Evolutionary conservation across 345 rosid genomes (phyloP).

Genomic region (Hibiscus mutabilis): DNA sequence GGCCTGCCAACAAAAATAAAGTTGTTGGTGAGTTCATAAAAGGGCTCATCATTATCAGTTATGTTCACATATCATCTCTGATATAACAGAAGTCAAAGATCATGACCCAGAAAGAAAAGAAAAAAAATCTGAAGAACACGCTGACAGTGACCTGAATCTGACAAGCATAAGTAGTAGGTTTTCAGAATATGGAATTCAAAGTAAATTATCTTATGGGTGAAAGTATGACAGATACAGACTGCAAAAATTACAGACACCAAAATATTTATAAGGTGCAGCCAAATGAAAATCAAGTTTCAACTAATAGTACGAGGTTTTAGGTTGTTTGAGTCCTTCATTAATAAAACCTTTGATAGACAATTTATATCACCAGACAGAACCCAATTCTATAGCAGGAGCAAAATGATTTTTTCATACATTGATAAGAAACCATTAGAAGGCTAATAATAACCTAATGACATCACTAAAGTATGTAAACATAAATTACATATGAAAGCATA

Average conservation of each 20-base stretch:
- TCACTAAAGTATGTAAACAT: neutral
- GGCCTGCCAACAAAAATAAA: conserved; percentile 42
- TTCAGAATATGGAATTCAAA: neutral
- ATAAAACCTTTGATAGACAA: neutral
- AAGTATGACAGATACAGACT: neutral
- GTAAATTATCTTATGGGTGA: neutral
- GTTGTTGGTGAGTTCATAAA: conserved; percentile 1
- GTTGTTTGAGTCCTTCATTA: neutral
- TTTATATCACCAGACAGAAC: neutral
- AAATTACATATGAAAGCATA: neutral
- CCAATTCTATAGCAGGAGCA: neutral
- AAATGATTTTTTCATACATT: neutral
- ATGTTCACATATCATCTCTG: neutral
- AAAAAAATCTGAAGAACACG: neutral
- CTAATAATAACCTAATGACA: neutral
- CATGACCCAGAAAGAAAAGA: neutral
- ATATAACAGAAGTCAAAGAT: neutral
- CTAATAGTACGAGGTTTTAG: neutral
- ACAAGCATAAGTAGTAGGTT: neutral
- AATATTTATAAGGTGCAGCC: neutral
- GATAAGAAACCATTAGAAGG: neutral
- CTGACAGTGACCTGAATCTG: neutral
- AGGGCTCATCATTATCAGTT: neutral
- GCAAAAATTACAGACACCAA: neutral
- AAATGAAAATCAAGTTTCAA: conserved; percentile 2